phyloP scores from a whole-genome alignment of 2,329 filamentous ascomycete species.

The Scedosporium boydii region DNA sequence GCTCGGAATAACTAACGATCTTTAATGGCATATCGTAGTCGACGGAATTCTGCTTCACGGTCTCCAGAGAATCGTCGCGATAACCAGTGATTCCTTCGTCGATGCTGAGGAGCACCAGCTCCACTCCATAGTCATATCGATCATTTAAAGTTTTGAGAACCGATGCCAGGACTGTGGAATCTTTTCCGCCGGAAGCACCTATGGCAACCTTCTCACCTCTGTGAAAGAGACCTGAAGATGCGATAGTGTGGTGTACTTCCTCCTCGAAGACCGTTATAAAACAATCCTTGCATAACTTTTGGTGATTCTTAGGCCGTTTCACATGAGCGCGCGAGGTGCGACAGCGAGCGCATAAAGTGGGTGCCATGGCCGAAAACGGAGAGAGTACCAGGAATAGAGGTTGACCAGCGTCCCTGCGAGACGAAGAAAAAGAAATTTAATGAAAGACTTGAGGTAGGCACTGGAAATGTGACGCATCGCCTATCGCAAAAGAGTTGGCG shows the following conservation, averaged over 20 bases:
- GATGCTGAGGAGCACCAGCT: conserved; percentile 80
- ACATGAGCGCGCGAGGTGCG: conserved; percentile 72
- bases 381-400: background rate
- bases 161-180: conserved; percentile 90
- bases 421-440: background rate
- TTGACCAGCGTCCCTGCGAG: background rate
- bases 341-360: conserved; percentile 67
- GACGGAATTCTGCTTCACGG: conserved; percentile 83
- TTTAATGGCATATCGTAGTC: conserved; percentile 89
- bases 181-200: conserved; percentile 92
- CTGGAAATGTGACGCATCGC: background rate
- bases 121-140: conserved; percentile 73
- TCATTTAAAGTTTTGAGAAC: conserved; percentile 93
- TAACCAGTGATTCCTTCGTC: conserved; percentile 98
- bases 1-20: conserved; percentile 84
- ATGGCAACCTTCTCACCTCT: conserved; percentile 84
- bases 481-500: background rate
- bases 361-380: conserved; percentile 53
- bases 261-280: conserved; percentile 84
- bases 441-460: background rate
- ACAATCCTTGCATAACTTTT: conserved; percentile 84
- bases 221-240: conserved; percentile 67
- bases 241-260: conserved; percentile 90
- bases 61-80: conserved; percentile 89
- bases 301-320: conserved; percentile 86